Evolutionary conservation across 2,329 filamentous ascomycete species (phyloP).

Genomic region (Cladorrhinum sp.): DNA sequence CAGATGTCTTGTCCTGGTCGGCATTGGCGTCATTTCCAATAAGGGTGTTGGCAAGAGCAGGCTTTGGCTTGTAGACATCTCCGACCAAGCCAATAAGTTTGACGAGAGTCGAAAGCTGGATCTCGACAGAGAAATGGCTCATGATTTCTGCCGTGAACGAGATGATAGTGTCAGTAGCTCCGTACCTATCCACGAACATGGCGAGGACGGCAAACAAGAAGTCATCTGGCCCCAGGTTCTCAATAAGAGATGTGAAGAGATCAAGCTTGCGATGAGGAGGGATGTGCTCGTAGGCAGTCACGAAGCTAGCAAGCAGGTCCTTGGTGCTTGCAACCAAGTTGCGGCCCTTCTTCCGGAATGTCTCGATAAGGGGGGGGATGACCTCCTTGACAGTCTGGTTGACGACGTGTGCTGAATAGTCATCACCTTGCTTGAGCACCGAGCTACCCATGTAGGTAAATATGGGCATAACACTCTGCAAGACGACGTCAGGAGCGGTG

Average conservation of each 20-base stretch:
- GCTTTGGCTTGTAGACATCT: slow-evolving; percentile 74
- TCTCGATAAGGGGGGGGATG: slow-evolving; percentile 84
- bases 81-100: slow-evolving; percentile 72
- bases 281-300: slow-evolving; percentile 93
- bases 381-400: slow-evolving; percentile 93
- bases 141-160: slow-evolving; percentile 75
- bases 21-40: slow-evolving; percentile 56
- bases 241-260: slow-evolving; percentile 79
- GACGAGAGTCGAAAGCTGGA: slow-evolving; percentile 75
- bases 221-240: slow-evolving; percentile 80
- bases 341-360: slow-evolving; percentile 76
- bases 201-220: slow-evolving; percentile 84
- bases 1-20: slow-evolving; percentile 50
- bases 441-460: slow-evolving; percentile 98
- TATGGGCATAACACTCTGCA: slow-evolving; percentile 98
- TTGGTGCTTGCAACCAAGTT: slow-evolving; percentile 76
- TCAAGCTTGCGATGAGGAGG: slow-evolving; percentile 79
- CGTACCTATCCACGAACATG: slow-evolving; percentile 88
- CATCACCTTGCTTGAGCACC: slow-evolving; percentile 86
- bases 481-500: slow-evolving; percentile 82
- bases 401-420: slow-evolving; percentile 95
- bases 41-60: slow-evolving; percentile 68
- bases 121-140: slow-evolving; percentile 66
- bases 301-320: slow-evolving; percentile 91
- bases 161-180: slow-evolving; percentile 68